Evolutionary conservation across 495 filamentous ascomycete species (phyloP).

Genomic region (Neurospora terricola): DNA sequence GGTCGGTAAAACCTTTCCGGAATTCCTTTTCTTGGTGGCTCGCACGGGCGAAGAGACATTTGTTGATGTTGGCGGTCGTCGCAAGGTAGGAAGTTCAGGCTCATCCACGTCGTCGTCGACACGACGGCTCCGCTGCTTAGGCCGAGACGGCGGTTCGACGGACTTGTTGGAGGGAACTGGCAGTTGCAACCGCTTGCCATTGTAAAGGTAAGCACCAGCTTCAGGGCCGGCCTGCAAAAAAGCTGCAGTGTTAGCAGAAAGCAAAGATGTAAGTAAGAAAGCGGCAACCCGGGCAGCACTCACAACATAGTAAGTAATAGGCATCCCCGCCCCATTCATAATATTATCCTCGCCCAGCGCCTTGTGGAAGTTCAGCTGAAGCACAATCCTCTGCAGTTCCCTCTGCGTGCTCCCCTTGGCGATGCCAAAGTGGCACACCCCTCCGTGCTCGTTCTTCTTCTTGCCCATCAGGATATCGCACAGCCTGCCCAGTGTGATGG

Average conservation of each 20-base stretch:
- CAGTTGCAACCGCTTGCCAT: slow-evolving; percentile 11
- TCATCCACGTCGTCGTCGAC: background rate
- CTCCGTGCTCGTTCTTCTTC: slow-evolving; percentile 14
- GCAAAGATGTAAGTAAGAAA: background rate
- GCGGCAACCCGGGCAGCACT: slow-evolving; percentile 1
- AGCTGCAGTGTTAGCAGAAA: background rate
- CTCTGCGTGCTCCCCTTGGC: slow-evolving; percentile 36
- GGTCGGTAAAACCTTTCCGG: slow-evolving; percentile 26
- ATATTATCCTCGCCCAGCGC: slow-evolving; percentile 40
- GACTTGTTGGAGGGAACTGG: slow-evolving; percentile 6
- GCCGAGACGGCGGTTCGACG: slow-evolving; percentile 7
- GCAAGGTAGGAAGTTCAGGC: slow-evolving; percentile 30
- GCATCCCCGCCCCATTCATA: slow-evolving; percentile 23
- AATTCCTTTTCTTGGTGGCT: slow-evolving; percentile 31
- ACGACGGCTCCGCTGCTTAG: slow-evolving; percentile 2
- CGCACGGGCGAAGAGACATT: slow-evolving; percentile 75
- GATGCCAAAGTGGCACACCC: slow-evolving; percentile 27
- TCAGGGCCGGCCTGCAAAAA: slow-evolving; percentile 29
- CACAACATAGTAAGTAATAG: slow-evolving; percentile 30
- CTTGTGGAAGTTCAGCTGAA: slow-evolving; percentile 29
- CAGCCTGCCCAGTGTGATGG: slow-evolving; percentile 42
- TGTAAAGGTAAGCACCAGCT: slow-evolving; percentile 19
- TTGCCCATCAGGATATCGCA: slow-evolving; percentile 38
- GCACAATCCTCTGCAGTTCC: slow-evolving; percentile 39
- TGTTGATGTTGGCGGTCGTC: slow-evolving; percentile 53